phyloP scores from a whole-genome alignment of 2,329 filamentous ascomycete genomes.

The Aspergillus quadrilineatus region DNA sequence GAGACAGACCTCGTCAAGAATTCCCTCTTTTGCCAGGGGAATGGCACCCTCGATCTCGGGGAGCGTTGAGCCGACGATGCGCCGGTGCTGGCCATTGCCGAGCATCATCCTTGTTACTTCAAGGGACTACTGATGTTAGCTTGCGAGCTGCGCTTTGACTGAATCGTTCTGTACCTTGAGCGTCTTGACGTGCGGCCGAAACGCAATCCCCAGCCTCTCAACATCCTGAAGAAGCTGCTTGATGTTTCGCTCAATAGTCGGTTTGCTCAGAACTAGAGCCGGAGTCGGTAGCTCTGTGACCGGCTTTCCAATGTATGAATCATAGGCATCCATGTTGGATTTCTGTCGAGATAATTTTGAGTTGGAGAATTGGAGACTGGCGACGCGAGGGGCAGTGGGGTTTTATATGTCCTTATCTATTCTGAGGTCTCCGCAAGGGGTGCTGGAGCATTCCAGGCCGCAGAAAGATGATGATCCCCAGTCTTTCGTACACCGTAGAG shows the following conservation, averaged over 20 bases:
- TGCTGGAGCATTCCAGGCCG: neutral
- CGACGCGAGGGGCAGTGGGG: conserved; percentile 2
- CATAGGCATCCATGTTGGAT: conserved; percentile 34
- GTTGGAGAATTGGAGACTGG: neutral
- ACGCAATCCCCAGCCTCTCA: conserved; percentile 38
- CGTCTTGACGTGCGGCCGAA: conserved; percentile 49
- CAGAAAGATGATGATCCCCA: neutral
- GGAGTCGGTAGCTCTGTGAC: conserved; percentile 29
- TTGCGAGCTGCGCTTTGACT: neutral
- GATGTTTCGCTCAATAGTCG: conserved; percentile 41
- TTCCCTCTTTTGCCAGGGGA: conserved; percentile 41
- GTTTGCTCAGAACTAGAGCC: conserved; percentile 41
- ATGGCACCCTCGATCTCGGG: conserved; percentile 42
- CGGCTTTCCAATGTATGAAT: conserved; percentile 38
- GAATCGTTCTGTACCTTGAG: conserved; percentile 36
- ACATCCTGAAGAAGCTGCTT: conserved; percentile 41
- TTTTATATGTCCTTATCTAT: neutral
- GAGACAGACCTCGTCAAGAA: conserved; percentile 40
- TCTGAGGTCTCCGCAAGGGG: neutral
- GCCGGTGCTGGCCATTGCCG: conserved; percentile 36
- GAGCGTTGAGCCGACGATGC: conserved; percentile 44
- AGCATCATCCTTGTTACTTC: conserved; percentile 46
- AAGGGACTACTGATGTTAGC: conserved; percentile 16
- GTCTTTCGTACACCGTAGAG: conserved; percentile 51
- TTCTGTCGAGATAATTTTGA: neutral